A percentile compares a stretch with the other conserved stretches of the same genome.
These are phyloP conservation scores for Boletus sensibilis DNA, from an alignment of 768 basidiomycete genomes.

Conservation along the genomic window DNA sequence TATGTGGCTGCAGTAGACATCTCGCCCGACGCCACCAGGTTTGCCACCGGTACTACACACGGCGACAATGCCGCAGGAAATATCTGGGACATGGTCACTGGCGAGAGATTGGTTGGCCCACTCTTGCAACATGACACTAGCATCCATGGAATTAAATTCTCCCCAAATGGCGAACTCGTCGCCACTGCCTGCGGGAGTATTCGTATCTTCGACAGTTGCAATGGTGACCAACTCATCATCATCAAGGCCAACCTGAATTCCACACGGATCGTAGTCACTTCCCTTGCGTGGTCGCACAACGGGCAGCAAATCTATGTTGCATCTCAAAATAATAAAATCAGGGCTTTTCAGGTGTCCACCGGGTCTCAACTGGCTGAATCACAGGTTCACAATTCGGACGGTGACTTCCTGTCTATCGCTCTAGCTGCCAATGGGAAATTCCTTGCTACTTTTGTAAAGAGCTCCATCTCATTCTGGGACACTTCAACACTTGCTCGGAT, in stretches of 20 bases:
- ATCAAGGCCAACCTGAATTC: background rate
- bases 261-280: background rate
- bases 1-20: background rate
- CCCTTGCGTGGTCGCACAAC: background rate
- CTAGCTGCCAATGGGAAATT: background rate
- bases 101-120: background rate
- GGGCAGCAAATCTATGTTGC: background rate
- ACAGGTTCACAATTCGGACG: background rate
- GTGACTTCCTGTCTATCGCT: background rate
- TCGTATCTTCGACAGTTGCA: background rate
- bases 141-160: background rate
- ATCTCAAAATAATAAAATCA: background rate
- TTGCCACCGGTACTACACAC: background rate
- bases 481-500: background rate
- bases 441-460: background rate
- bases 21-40: background rate
- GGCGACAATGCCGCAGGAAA: background rate
- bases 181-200: background rate
- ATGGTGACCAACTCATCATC: background rate
- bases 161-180: background rate
- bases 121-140: background rate
- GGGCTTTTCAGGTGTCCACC: background rate
- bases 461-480: background rate
- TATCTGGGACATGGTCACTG: background rate
- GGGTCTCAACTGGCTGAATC: background rate